Base-by-base conservation (phyloP, 768 basidiomycete species). In the Pleurotus pulmonarius region DNA sequence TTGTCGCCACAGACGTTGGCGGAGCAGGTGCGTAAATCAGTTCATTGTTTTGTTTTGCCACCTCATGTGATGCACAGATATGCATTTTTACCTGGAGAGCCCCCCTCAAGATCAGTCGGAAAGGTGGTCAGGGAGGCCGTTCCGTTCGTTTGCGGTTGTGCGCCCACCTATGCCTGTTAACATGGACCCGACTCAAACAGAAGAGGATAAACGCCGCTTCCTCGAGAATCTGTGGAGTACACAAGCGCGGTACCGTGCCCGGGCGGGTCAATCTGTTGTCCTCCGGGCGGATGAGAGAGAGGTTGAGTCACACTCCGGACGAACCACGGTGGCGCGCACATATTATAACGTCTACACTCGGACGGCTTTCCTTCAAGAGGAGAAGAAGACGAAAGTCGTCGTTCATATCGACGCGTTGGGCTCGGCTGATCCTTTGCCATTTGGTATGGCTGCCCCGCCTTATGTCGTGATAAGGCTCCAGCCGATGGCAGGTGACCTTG, bases 261-360 rank as follows among this genome's bases (percentile, higher is more conserved):
- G 83, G 51, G 70, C 78, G 6, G 88, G 87, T 0, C 87, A 89
- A 64, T 89, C 88, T 2, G 85, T 90, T 15, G 83, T 88, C 8
- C 72, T 92, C 12, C 77, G 79, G 59, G 78, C 88, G 4, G 82
- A 88, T 15, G 90, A 92, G 56, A 76, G 79, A 59, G 89, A 92
- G 66, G 88, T 95, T 2, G 88, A 93, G 65, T 80, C 75, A 16
- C 79, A 81, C 56, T 74, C 75, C 45, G 85, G 86, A 9, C 81
- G 77, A 59, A 71, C 76, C 25, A 90, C 87, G 8, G 65, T 81
- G 49, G 92, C 92, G 13, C 80, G 85, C 57, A 86, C 91, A n/a
- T 96, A 88, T 68, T 95, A 86, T 73, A 94, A 95, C 64, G 81
- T 96, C 15, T 96, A 94, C 67, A 86, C 91, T 62, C 77, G 90